Evolutionary conservation across 2,329 filamentous ascomycete genomes (phyloP), one percentile per base, ranked within the genome.

Genomic region (Trichoderma sp.): DNA sequence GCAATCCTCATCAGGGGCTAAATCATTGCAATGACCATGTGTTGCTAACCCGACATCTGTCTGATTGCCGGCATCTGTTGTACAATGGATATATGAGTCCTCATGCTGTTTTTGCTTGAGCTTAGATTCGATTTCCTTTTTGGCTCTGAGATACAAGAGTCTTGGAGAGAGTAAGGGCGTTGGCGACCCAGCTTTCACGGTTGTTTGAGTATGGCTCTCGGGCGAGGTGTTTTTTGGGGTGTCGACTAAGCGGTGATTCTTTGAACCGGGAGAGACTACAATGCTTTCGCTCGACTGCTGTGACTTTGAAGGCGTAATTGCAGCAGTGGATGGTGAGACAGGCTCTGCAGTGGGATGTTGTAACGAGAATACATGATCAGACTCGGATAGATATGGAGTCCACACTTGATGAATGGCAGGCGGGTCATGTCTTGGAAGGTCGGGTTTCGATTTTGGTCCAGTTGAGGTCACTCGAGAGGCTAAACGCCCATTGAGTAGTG

Each of bases 321-420:
- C 67, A 70, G 32, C 20, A 4, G 68, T n/a, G 11, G n/a, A 32
- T 23, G 65, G 57, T 4, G 65, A 55, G 4, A 50, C 23, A 7
- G 47, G 12, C n/a, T 50, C 12, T n/a, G 70, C 58, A 4, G 75
- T 64, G 1, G 79, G 79, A 43, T 75, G 79, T 70, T 87, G 85
- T 4, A 87, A 75, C 0, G 84, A 86, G 3, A 82, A 78, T 0
- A 87, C 84, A 71, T 86, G 85, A 0, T 83, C 83, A 17, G 82
- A 81, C 73, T 87, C 85, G 0, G 83, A 84, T 8, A 84, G 75
- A 72, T 82, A 87, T 0, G 85, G 85, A 66, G 83, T 86, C 13
- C 76, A 73, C 1, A 80, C 77, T 15, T 75, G 71, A 6, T 72
- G 72, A 6, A 67, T 58, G 7, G 74, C 66, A 34, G 32, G 63